These are phyloP conservation scores for Monilinia fructigena DNA, from an alignment of 2,329 filamentous ascomycete species.

Conservation along the genomic window DNA sequence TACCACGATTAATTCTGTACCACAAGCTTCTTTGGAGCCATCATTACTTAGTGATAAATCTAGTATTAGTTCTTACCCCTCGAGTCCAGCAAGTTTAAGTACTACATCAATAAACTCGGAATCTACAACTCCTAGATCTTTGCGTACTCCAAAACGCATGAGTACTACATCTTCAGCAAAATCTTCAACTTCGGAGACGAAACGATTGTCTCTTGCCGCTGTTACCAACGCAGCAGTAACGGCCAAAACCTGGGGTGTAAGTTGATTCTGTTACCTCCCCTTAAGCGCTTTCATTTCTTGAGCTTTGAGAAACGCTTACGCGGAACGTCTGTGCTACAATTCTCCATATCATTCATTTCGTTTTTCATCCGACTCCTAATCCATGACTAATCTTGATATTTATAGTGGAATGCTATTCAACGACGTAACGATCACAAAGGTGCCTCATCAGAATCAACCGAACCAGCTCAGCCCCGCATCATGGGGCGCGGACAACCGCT, in stretches of 20 bases:
- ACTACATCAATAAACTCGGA: slow-evolving; percentile 46
- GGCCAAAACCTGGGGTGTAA: slow-evolving; percentile 55
- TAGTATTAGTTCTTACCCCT: slow-evolving; percentile 33
- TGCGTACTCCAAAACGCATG: slow-evolving; percentile 40
- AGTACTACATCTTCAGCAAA: slow-evolving; percentile 40
- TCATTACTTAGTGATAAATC: slow-evolving; percentile 25
- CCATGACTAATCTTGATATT: background rate
- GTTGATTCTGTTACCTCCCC: background rate
- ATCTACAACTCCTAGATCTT: slow-evolving; percentile 43
- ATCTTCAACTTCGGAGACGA: slow-evolving; percentile 40
- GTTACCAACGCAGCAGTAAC: slow-evolving; percentile 56
- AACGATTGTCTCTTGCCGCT: slow-evolving; percentile 53
- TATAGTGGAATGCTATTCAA: slow-evolving; percentile 52
- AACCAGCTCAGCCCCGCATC: slow-evolving; percentile 56
- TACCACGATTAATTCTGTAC: slow-evolving; percentile 39
- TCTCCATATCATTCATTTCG: background rate
- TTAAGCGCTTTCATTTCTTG: background rate
- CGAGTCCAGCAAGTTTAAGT: slow-evolving; percentile 40
- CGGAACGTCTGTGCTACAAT: background rate
- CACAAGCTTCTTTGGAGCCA: slow-evolving; percentile 30
- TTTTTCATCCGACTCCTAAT: background rate
- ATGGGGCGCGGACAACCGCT: slow-evolving; percentile 82
- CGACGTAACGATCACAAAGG: slow-evolving; percentile 44
- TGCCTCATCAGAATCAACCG: slow-evolving; percentile 26
- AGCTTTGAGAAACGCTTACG: background rate